These are phyloP conservation scores for Maudiozyma saulgeensis DNA, from an alignment of 805 yeast species.

Conservation along the genomic window DNA sequence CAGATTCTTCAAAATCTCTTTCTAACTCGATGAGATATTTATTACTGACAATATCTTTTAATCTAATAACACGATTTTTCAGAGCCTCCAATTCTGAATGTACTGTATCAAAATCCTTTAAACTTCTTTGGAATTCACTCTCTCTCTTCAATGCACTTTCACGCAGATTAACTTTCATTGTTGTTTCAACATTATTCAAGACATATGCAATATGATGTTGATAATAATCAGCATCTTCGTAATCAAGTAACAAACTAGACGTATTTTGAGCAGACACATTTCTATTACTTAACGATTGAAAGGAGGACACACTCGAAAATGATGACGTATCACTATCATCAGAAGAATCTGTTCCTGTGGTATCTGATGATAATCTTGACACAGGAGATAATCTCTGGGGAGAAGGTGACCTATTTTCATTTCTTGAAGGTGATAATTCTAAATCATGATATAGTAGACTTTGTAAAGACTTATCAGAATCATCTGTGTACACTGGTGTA, in stretches of 20 bases:
- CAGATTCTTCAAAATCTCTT: constrained; percentile 19
- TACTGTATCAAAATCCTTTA: constrained; percentile 20
- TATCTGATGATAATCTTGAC: background rate
- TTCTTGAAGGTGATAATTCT: constrained; percentile 4
- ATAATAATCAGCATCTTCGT: constrained; percentile 17
- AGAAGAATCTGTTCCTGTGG: background rate
- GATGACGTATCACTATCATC: background rate
- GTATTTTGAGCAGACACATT: background rate
- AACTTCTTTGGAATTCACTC: constrained; percentile 19
- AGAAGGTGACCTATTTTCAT: background rate
- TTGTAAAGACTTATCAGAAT: constrained; percentile 14
- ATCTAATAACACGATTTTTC: constrained; percentile 15
- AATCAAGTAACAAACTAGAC: constrained; percentile 7
- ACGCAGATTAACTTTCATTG: constrained; percentile 15
- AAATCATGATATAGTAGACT: constrained; percentile 16
- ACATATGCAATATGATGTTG: constrained; percentile 17
- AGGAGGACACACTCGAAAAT: constrained; percentile 8
- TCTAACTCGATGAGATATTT: constrained; percentile 24
- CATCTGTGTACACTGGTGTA: background rate
- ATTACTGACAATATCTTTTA: constrained; percentile 23
- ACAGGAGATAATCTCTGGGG: background rate
- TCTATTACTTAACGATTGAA: background rate
- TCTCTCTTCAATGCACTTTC: constrained; percentile 22
- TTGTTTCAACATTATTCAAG: constrained; percentile 18
- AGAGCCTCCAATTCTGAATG: constrained; percentile 22